Evolutionary conservation across 2,329 filamentous ascomycete species (phyloP).

Genomic region (Paecilomyces niveus): DNA sequence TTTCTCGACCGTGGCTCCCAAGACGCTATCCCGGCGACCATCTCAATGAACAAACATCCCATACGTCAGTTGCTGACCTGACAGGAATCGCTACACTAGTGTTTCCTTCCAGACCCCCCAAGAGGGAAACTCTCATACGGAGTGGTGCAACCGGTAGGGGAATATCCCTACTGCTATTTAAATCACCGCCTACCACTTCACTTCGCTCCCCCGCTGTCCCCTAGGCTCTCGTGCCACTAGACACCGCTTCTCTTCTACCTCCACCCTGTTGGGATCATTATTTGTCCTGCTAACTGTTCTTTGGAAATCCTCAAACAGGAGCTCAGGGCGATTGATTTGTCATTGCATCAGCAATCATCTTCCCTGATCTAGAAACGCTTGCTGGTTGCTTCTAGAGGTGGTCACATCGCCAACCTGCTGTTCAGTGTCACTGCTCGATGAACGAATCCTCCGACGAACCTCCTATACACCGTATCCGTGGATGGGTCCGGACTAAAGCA

Average conservation of each 20-base stretch:
- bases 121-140: no score
- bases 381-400: not conserved
- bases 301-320: not conserved
- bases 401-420: not conserved
- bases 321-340: not conserved
- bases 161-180: not conserved
- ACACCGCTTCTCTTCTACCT: not conserved
- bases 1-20: not conserved
- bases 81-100: no score
- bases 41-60: not conserved
- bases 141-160: not conserved
- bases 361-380: not conserved
- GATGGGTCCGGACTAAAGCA: constrained; percentile 37
- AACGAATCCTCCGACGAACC: constrained; percentile 49
- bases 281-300: not conserved
- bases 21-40: not conserved
- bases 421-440: constrained; percentile 36
- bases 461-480: constrained; percentile 46
- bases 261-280: not conserved
- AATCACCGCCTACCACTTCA: not conserved
- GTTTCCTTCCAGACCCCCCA: no score
- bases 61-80: not conserved
- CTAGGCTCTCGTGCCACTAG: not conserved
- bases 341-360: not conserved
- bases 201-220: not conserved